Evolutionary conservation across 192 early-diverging fungal genomes (phyloP), one percentile per base, ranked within the genome.

Genomic region (Linderina pennispora): DNA sequence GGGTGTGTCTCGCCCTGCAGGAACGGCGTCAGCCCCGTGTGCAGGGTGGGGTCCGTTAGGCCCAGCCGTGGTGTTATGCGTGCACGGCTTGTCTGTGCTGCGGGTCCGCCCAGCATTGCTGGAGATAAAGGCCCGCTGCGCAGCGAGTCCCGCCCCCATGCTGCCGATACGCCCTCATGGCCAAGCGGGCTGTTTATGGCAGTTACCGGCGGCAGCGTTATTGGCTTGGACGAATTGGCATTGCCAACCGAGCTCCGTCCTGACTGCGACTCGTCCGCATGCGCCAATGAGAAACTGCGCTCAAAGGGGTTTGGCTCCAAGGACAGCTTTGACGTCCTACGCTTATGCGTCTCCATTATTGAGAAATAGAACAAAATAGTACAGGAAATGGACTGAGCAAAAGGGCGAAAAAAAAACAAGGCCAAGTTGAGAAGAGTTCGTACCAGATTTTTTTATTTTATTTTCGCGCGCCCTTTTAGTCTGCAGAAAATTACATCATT

Each of bases 241-340:
- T n/a, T n/a, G n/a, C n/a, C n/a, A n/a, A n/a, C n/a, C 28, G 5
- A 5, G 28, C 28, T 31, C 11, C 28, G 6, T 31, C 6, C 5
- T 8, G 28, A 31, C 11, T 8, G 5, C 28, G 11, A 5, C 4
- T 31, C 53, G 25, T 43, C 44, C 36, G 54, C 36, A 23, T 53
- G 50, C 21, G 70, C 50, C 11, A 68, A 73, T 13, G 74, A 80
- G 43, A 92, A 90, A 43, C 82, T 87, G 53, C 84, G 77, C 48
- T 91, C 91, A 51, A 94, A 94, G 28, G 87, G 89, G 75, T 94
- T 94, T 26, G 86, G 86, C 46, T 94, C 91, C 40, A 80, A 69
- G 45, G 87, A 80, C 19, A 91, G 77, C 48, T 91, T 91, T 28
- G 62, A 59, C 28, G 50, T 50, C 31, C 50, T 44, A 28, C 54